These are phyloP conservation scores for Iris macrosiphon DNA, from an alignment of 106 monocot genomes.

Conservation along the genomic window DNA sequence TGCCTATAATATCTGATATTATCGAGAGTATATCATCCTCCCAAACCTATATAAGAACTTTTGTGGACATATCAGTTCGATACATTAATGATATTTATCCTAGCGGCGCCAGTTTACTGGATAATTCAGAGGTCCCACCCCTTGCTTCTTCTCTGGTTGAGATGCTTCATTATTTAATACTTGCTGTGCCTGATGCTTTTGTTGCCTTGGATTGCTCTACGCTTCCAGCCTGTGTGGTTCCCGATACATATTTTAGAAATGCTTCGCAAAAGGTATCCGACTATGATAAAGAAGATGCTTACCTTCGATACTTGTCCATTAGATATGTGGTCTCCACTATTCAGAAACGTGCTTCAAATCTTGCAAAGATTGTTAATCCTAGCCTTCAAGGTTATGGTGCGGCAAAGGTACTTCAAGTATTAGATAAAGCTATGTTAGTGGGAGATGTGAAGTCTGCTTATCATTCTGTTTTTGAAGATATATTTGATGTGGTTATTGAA, in stretches of 20 bases:
- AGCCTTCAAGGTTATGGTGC: conserved; percentile 64
- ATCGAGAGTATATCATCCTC: conserved; percentile 63
- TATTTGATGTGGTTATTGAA: conserved; percentile 56
- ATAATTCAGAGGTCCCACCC: conserved; percentile 31
- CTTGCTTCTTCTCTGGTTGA: conserved; percentile 49
- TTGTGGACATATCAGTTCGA: conserved; percentile 71
- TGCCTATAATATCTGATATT: conserved; percentile 62
- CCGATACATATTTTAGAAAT: conserved; percentile 28
- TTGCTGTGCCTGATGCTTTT: conserved; percentile 82
- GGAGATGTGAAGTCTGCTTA: conserved; percentile 76
- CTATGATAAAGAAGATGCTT: conserved; percentile 29
- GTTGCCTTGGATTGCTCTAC: conserved; percentile 85
- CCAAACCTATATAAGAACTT: conserved; percentile 65
- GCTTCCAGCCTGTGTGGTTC: conserved; percentile 56
- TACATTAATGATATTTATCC: conserved; percentile 42
- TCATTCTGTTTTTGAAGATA: conserved; percentile 70
- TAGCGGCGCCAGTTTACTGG: conserved; percentile 6
- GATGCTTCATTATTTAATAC: conserved; percentile 66
- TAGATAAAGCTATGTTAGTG: conserved; percentile 67
- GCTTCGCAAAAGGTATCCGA: conserved; percentile 16
- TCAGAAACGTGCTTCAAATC: conserved; percentile 58
- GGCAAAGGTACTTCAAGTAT: conserved; percentile 67
- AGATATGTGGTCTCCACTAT: conserved; percentile 61
- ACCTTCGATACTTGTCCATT: conserved; percentile 59
- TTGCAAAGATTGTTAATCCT: conserved; percentile 71